Base-by-base conservation (phyloP, 495 filamentous ascomycete species). In the Aspergillus kassunensis region DNA sequence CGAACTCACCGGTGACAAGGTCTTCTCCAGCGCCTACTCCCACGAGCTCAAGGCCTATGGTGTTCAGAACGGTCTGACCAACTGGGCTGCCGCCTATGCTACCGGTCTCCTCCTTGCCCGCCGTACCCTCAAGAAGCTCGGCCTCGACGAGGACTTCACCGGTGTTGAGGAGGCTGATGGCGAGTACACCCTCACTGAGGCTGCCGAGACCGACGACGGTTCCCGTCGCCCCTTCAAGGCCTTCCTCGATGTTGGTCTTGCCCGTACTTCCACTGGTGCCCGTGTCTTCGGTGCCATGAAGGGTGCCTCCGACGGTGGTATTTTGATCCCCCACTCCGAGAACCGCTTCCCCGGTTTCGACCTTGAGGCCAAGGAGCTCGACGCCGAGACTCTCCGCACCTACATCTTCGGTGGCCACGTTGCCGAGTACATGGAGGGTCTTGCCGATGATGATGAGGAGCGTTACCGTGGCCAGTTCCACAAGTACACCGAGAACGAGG, bases 271-370 rank as follows among this genome's bases (percentile, higher is more conserved):
- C 58, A 97, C 95, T 62, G 93, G 93, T 81, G 89, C 92, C 72
- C 90, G 95, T 75, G 81, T 99, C 78, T 99, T 99, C 75, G 93
- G 86, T 74, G 95, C 91, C 74, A 95, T 99, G 90, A 99, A 99
- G 85, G 93, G 93, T 80, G 95, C 93, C 62, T 95, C 89, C 56
- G 93, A 99, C 76, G 93, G 93, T 72, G 93, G 93, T 71, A 87
- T 99, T 78, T 84, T 89, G 75, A 79, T 99, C 62, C 93, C 93
- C 60, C 93, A 99, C 86, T 96, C 90, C 58, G 90, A 96, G 81
- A 96, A 89, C 78, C 91, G 93, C 65, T 99, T 97, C 88, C 93
- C 93, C 66, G 93, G 93, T 67, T 99, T 76, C 85, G 93, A 99
- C 68, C 87, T 96, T 27, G 93, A 99, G 80, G 72, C 76, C 63